Percentiles rank a stretch among this genome's conserved stretches.
Evolutionary conservation across 441 rosid genomes (phyloP).

Genomic region (Macaranga tanarius): DNA sequence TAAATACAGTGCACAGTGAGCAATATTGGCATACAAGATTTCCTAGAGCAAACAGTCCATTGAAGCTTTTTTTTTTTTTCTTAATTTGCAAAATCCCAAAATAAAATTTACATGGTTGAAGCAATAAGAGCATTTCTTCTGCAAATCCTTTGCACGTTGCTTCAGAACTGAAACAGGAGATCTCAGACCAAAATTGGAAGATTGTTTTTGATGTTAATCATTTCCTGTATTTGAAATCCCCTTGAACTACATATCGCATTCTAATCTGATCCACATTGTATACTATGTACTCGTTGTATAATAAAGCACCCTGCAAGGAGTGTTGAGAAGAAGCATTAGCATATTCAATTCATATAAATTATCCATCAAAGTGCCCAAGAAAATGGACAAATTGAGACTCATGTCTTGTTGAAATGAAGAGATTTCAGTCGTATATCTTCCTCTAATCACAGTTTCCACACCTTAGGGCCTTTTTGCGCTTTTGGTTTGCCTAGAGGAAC

Average conservation of each 20-base stretch:
- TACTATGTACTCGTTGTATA: conserved; percentile 80
- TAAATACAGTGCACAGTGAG: background rate
- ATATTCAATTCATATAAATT: background rate
- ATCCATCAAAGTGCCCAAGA: background rate
- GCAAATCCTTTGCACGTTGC: background rate
- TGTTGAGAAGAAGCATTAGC: conserved; percentile 4
- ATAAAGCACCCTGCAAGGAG: conserved; percentile 54
- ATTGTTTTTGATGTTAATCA: conserved; percentile 2
- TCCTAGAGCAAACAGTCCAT: background rate
- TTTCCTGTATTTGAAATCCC: conserved; percentile 55
- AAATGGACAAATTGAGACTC: background rate
- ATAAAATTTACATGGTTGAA: background rate
- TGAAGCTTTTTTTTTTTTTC: background rate
- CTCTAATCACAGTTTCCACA: conserved; percentile 14
- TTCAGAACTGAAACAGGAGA: background rate
- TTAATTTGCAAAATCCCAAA: background rate
- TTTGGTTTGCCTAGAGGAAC: conserved; percentile 82
- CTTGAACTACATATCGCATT: conserved; percentile 78
- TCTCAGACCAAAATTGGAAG: conserved; percentile 7
- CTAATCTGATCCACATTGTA: conserved; percentile 82
- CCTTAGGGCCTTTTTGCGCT: conserved; percentile 42
- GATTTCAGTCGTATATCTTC: background rate
- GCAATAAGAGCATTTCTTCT: background rate
- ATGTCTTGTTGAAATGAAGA: background rate
- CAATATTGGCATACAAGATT: background rate